Percentiles rank a stretch among this genome's conserved stretches.
These are phyloP conservation scores for Thraustochytrium sp. DNA, from an alignment of 352 stramenopile genomes.

Conservation along the genomic window DNA sequence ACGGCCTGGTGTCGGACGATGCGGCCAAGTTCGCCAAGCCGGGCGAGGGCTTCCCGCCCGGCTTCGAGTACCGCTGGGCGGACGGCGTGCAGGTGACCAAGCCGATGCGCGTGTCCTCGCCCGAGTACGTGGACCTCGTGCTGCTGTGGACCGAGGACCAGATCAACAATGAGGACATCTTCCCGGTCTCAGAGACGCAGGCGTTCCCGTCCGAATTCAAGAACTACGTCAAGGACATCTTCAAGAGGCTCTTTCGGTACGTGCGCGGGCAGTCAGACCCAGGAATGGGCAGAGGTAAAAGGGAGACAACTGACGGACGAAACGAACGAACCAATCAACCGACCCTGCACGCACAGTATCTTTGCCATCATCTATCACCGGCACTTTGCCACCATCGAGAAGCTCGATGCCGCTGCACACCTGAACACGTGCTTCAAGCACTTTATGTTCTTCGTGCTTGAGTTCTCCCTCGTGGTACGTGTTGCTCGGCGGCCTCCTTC, in stretches of 20 bases:
- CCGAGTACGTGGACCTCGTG: conserved; percentile 83
- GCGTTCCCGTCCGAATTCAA: conserved; percentile 73
- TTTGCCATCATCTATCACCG: conserved; percentile 94
- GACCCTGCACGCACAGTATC: too few species aligned
- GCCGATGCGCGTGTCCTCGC: conserved; percentile 63
- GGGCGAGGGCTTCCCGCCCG: conserved; percentile 36
- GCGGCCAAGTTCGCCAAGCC: conserved; percentile 27
- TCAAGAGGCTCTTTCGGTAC: conserved; percentile 78
- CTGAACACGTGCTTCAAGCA: conserved; percentile 98
- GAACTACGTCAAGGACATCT: conserved; percentile 79
- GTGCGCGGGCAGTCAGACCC: background rate
- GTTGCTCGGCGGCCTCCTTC: background rate
- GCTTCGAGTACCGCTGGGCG: conserved; percentile 50
- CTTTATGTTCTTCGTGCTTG: conserved; percentile 85
- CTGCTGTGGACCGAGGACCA: conserved; percentile 65
- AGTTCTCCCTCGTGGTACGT: conserved; percentile 34
- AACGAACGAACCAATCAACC: too few species aligned
- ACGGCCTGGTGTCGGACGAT: conserved; percentile 74
- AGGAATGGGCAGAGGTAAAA: background rate
- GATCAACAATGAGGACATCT: conserved; percentile 63
- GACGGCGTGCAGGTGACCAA: conserved; percentile 41
- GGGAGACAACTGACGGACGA: background rate
- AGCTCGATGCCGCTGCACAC: conserved; percentile 85
- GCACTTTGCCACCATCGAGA: conserved; percentile 90
- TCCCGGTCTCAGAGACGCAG: conserved; percentile 35